Conservation (phyloP, 371 early-diverging fungal species). For the Lichtheimia ramosa region DNA sequence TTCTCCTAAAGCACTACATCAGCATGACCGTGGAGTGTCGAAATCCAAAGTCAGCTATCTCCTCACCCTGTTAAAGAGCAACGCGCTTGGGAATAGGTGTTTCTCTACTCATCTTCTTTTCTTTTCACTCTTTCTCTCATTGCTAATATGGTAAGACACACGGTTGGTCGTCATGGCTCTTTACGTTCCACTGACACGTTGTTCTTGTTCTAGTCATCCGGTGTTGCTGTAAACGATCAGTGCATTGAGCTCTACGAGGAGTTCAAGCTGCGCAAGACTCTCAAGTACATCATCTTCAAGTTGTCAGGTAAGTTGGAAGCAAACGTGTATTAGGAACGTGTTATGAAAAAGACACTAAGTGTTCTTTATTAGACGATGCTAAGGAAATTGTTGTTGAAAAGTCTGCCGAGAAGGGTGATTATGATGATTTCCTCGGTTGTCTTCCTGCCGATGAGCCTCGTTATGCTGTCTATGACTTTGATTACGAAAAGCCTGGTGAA, state of each 20-base stretch:
- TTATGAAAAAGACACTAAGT: too few relatives aligned
- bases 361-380: conserved; percentile 38
- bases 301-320: conserved; percentile 49
- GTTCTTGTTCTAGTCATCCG: conserved; percentile 49
- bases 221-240: conserved; percentile 65
- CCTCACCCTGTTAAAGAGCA: neutral
- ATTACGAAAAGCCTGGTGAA: conserved; percentile 65
- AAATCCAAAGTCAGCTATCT: neutral
- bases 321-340: too few relatives aligned
- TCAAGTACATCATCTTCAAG: conserved; percentile 80
- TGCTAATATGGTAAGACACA: neutral
- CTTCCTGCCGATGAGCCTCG: conserved; percentile 77
- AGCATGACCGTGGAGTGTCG: too few relatives aligned
- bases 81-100: neutral
- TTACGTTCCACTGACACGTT: too few relatives aligned
- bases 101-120: neutral
- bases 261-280: conserved; percentile 73
- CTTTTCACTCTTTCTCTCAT: neutral
- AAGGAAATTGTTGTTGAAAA: conserved; percentile 73
- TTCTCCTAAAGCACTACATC: too few relatives aligned
- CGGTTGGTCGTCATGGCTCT: too few relatives aligned
- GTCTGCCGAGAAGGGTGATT: conserved; percentile 47
- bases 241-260: conserved; percentile 68
- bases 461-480: conserved; percentile 86
- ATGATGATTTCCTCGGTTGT: conserved; percentile 63